Evolutionary conservation across 768 basidiomycete genomes (phyloP), one percentile per base, ranked within the genome.

Genomic region (Lactarius indigo): DNA sequence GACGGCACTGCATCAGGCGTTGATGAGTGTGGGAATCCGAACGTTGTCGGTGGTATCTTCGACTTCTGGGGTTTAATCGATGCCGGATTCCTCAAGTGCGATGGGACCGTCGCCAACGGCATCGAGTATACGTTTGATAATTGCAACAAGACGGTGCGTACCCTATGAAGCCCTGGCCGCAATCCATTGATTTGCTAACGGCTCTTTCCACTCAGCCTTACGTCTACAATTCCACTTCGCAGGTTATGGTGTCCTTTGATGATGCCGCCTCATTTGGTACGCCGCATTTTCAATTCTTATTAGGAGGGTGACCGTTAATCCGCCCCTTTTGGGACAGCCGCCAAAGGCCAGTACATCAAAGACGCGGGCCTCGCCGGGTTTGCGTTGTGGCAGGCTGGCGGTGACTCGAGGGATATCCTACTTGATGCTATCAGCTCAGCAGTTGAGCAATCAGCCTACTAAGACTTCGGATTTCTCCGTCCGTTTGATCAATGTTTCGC

Each of bases 111-210:
- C 20, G 64, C 70, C 42, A 17, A 2, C 1, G 84, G 84, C 3
- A 85, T 89, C 72, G 71, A 73, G 10, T 83, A 85, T 72, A 69
- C 77, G 17, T 90, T 79, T 69, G 88, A 91, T 66, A 72, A 80
- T 7, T 92, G 91, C 78, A 89, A 85, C 68, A 84, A 90, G 77
- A 93, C 91, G 63, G 91, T 92, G 68, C 37, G 65, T 18, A 26
- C 37, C 85, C 78, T 3, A 4, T 9, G 41, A 8, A 10, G 20
- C 57, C 5, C 30, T 64, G 20, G 31, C 31, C n/a, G 5, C 8
- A 0, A 50, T 6, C 2, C 7, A 31, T 63, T 50, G 6, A 26
- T 42, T 18, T 61, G 57, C 71, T 41, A 9, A 17, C 6, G 28
- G 52, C 35, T 42, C 33, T 59, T 42, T 35, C n/a, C 15, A 42